phyloP scores from a whole-genome alignment of 129 eudicot genomes.

The Saposhnikovia divaricata region DNA sequence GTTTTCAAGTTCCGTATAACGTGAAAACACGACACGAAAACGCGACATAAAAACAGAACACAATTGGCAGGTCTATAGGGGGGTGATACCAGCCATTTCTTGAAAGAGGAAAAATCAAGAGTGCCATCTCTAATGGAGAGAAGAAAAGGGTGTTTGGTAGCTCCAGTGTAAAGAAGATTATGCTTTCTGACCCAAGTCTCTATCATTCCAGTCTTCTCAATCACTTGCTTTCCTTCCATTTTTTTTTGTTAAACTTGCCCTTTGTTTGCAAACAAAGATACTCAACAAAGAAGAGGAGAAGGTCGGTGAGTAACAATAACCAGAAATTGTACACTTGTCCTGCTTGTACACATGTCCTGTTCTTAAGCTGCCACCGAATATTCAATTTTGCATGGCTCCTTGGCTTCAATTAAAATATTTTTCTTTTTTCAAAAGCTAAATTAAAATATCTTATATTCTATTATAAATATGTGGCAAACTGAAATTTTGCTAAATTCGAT shows the following conservation, averaged over 20 bases:
- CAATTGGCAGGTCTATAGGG: too few species aligned
- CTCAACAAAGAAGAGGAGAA: not conserved
- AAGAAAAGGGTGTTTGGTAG: slow-evolving; percentile 11
- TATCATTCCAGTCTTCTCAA: not conserved
- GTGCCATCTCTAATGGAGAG: slow-evolving; percentile 15
- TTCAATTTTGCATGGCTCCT: not conserved
- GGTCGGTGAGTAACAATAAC: not conserved
- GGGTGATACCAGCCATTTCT: slow-evolving; percentile 10
- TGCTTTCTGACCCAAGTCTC: slow-evolving; percentile 8
- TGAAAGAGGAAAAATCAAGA: slow-evolving; percentile 5
- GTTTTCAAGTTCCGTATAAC: not conserved
- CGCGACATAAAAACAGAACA: too few species aligned
- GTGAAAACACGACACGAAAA: too few species aligned
- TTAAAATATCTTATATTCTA: not conserved
- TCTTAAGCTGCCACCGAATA: not conserved
- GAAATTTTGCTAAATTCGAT: not conserved
- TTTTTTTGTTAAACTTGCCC: not conserved
- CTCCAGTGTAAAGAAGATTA: not conserved
- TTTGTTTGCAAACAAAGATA: not conserved
- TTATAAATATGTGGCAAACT: not conserved
- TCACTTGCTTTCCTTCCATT: slow-evolving; percentile 6
- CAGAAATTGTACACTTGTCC: not conserved
- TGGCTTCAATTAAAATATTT: not conserved
- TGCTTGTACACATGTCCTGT: not conserved
- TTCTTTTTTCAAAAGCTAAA: too few species aligned